A percentile compares a stretch with the other conserved stretches of the same genome.
Evolutionary conservation across 495 filamentous ascomycete species (phyloP).

Genomic region (Filosporella fistucella): DNA sequence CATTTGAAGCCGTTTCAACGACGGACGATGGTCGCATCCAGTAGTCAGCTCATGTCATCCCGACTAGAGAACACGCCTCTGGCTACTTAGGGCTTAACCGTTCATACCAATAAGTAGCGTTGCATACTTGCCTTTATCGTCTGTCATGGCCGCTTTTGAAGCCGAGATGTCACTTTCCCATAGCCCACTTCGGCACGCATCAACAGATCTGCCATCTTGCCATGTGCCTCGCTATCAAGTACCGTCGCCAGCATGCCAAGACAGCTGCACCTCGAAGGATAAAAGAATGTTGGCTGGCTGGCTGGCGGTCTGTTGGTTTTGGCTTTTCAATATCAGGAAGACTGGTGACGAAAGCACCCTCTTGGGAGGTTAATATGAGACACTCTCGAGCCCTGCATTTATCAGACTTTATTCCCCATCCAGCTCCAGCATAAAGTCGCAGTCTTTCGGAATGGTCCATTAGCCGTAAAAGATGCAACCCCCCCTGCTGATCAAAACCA

Average conservation of each 20-base stretch:
- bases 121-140: too few relatives aligned
- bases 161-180: conserved; percentile 15
- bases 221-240: neutral
- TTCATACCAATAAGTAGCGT: too few relatives aligned
- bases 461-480: neutral
- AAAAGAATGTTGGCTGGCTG: too few relatives aligned
- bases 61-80: neutral
- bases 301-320: too few relatives aligned
- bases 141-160: conserved; percentile 1
- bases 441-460: neutral
- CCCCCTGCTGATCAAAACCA: neutral
- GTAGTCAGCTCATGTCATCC: neutral
- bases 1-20: neutral
- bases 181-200: conserved; percentile 4
- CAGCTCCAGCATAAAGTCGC: too few relatives aligned
- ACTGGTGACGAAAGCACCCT: neutral
- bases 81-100: neutral
- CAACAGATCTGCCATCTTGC: conserved; percentile 11
- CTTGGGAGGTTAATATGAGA: neutral
- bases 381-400: neutral
- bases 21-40: neutral
- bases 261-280: neutral
- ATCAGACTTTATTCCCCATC: too few relatives aligned
- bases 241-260: neutral
- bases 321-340: neutral